These are phyloP conservation scores for Auriculariales sp. DNA, from an alignment of 768 basidiomycete species.

Conservation along the genomic window DNA sequence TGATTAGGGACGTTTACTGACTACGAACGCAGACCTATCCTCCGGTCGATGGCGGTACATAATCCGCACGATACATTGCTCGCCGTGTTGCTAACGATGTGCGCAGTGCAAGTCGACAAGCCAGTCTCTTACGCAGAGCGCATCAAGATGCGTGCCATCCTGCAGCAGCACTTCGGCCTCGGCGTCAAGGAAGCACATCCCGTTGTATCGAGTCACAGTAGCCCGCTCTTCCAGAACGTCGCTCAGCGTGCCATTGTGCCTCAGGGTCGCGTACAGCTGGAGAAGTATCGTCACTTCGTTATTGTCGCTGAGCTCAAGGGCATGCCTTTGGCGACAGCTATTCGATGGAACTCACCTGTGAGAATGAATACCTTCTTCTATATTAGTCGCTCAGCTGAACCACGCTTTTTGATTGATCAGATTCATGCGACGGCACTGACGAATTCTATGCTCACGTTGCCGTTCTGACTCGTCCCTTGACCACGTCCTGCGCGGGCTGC, in stretches of 20 bases:
- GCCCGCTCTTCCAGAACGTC: neutral
- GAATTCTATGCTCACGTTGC: neutral
- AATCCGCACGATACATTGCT: no score
- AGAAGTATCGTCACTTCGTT: conserved; percentile 14
- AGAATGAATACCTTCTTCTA: conserved; percentile 6
- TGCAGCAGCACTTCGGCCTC: conserved; percentile 12
- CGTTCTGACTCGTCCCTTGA: neutral
- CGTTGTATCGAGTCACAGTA: neutral
- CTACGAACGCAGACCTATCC: conserved; percentile 11
- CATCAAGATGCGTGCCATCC: conserved; percentile 10
- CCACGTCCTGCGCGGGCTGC: neutral
- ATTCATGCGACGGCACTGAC: neutral
- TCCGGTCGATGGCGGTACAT: conserved; percentile 12
- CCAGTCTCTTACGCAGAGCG: conserved; percentile 8
- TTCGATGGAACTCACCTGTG: conserved; percentile 11
- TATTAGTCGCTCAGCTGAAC: no score
- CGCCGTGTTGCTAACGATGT: no score
- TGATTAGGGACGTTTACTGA: neutral
- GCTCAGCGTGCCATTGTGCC: conserved; percentile 7
- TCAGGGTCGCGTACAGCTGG: conserved; percentile 10
- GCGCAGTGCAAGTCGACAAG: conserved; percentile 15
- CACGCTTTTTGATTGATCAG: no score
- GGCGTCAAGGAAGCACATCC: neutral
- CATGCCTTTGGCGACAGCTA: conserved; percentile 14
- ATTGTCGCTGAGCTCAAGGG: conserved; percentile 13